These are phyloP conservation scores for Pseudogymnoascus sp. DNA, from an alignment of 2,329 filamentous ascomycete genomes.

Conservation along the genomic window DNA sequence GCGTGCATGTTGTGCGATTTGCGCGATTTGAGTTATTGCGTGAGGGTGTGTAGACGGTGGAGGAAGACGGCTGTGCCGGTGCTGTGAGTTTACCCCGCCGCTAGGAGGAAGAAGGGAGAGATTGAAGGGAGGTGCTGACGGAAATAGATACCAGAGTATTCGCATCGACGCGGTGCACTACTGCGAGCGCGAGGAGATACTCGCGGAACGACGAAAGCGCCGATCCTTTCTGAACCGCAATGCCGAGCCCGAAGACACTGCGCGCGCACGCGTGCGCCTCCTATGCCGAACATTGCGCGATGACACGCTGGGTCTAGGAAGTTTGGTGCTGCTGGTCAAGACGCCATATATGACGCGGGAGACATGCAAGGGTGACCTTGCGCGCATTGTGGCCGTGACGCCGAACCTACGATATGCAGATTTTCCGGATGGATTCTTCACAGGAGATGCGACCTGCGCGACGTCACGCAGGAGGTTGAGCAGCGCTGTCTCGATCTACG, in stretches of 20 bases:
- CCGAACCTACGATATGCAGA: slow-evolving; percentile 86
- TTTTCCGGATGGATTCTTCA: slow-evolving; percentile 80
- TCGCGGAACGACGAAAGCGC: slow-evolving; percentile 72
- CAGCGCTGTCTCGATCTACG: slow-evolving; percentile 74
- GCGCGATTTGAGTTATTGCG: slow-evolving; percentile 77
- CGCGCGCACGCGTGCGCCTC: slow-evolving; percentile 67
- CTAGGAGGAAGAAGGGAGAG: slow-evolving; percentile 4
- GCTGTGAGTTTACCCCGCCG: slow-evolving; percentile 48
- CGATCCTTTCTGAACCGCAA: slow-evolving; percentile 68
- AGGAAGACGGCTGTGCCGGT: slow-evolving; percentile 42
- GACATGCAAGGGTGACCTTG: slow-evolving; percentile 75
- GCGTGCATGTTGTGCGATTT: slow-evolving; percentile 91
- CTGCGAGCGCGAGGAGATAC: slow-evolving; percentile 76
- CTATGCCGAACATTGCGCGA: slow-evolving; percentile 78
- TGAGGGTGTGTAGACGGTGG: slow-evolving; percentile 70
- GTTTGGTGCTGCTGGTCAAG: slow-evolving; percentile 72
- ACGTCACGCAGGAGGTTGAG: slow-evolving; percentile 79
- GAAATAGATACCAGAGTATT: slow-evolving; percentile 71
- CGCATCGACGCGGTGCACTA: slow-evolving; percentile 94
- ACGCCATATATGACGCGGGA: slow-evolving; percentile 90
- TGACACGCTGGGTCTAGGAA: slow-evolving; percentile 58
- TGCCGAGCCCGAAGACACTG: slow-evolving; percentile 72
- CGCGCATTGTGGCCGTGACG: slow-evolving; percentile 75
- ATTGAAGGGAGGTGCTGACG: slow-evolving; percentile 1
- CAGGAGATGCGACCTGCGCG: slow-evolving; percentile 68